Evolutionary conservation across 768 basidiomycete genomes (phyloP), one percentile per base, ranked within the genome.

Genomic region (Psilocybe subaeruginosa): DNA sequence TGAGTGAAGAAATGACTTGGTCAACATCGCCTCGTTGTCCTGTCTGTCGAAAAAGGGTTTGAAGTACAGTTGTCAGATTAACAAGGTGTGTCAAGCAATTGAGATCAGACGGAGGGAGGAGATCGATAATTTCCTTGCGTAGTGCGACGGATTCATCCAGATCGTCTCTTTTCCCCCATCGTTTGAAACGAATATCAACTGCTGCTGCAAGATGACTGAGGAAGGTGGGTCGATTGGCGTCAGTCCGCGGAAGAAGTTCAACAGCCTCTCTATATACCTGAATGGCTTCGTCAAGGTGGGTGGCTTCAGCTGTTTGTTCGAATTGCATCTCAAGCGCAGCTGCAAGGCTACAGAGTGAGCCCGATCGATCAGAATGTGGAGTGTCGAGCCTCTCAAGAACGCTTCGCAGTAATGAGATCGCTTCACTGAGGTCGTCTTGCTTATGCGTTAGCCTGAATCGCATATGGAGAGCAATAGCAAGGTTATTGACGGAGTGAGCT

Each of bases 341-440:
- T 12, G 59, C 54, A 29, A 64, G 51, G 53, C 53, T 57, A 23
- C 29, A 19, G 8, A 62, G 56, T 9, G 47, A 54, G n/a, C n/a
- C 14, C 8, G 29, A 29, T 17, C 45, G 39, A 19, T 58, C 23
- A 14, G n/a, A 55, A 12, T 43, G 41, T 39, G 37, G 14, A 8
- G 37, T 39, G 4, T n/a, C 41, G 11, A 35, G 6, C 33, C 7
- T 35, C n/a, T 5, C 41, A 43, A 43, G 41, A n/a, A 12, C 11
- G 5, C 14, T 16, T 43, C n/a, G 6, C 4, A 43, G 14, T n/a
- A 43, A n/a, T 5, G n/a, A 12, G 4, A 43, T 43, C 9, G 41
- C 41, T 14, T 43, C 11, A n/a, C 14, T n/a, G 14, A 43, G 41
- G 41, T 43, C 41, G 41, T 16, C 14, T 43, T 1, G 6, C 8